Conservation (phyloP, 805 yeast species). For the Candida argentea region DNA sequence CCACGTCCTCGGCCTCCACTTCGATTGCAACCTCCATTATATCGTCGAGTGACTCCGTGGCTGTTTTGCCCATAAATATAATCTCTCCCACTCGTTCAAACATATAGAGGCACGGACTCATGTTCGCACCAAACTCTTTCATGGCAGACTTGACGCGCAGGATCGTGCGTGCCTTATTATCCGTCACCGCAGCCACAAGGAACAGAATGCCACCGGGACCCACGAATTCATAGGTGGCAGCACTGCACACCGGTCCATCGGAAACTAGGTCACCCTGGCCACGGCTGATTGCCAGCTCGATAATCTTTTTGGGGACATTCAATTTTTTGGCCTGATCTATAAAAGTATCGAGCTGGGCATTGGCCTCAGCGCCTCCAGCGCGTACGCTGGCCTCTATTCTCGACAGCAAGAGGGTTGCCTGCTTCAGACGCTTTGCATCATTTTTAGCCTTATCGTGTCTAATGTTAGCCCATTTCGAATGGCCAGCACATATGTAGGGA, state of each 20-base stretch:
- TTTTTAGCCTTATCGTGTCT: conserved; percentile 91
- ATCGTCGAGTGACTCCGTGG: conserved; percentile 42
- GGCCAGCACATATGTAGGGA: conserved; percentile 51
- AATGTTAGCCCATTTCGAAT: conserved; percentile 91
- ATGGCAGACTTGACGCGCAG: conserved; percentile 67
- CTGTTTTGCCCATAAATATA: conserved; percentile 33
- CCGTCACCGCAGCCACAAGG: conserved; percentile 79
- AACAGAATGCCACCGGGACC: conserved; percentile 91
- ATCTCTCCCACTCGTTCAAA: conserved; percentile 75
- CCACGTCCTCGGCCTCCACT: conserved; percentile 71
- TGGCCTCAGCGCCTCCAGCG: conserved; percentile 59
- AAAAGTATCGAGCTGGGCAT: conserved; percentile 55
- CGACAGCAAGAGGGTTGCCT: conserved; percentile 61
- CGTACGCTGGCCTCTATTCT: conserved; percentile 69
- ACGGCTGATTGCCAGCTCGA: conserved; percentile 80
- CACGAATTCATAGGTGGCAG: conserved; percentile 72
- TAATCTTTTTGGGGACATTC: conserved; percentile 73
- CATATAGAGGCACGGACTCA: conserved; percentile 70
- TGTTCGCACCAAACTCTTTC: conserved; percentile 54
- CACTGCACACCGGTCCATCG: conserved; percentile 30
- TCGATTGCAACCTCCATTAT: conserved; percentile 71
- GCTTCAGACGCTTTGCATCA: conserved; percentile 66
- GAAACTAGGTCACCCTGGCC: conserved; percentile 60
- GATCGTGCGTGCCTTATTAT: conserved; percentile 76
- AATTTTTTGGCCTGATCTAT: conserved; percentile 68